Evolutionary conservation across 2,329 filamentous ascomycete genomes (phyloP).

Genomic region (Aspergillus pseudoglaucus): DNA sequence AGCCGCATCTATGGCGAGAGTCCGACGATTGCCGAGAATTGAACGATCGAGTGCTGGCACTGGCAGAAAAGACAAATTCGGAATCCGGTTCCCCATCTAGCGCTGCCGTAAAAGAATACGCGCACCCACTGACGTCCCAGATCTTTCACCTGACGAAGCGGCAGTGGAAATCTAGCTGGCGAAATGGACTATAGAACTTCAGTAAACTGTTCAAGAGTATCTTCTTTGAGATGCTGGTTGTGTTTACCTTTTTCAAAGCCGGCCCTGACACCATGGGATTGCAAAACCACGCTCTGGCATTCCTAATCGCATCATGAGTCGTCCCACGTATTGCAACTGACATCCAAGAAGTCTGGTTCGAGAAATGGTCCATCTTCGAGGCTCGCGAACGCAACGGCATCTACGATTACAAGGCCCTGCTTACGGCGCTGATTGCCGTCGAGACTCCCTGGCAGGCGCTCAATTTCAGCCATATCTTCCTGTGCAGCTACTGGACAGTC

Average conservation of each 20-base stretch:
- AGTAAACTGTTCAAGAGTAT: conserved; percentile 3
- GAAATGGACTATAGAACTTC: conserved; percentile 7
- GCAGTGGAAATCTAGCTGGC: conserved; percentile 4
- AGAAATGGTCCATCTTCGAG: conserved; percentile 6
- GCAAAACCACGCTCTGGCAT: not conserved
- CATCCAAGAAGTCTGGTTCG: conserved; percentile 4
- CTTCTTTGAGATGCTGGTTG: conserved; percentile 4
- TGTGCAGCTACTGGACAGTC: conserved; percentile 5
- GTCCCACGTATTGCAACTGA: conserved; percentile 2
- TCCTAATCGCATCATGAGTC: not conserved
- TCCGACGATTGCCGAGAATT: not conserved
- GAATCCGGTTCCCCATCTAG: no score
- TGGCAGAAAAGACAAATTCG: not conserved
- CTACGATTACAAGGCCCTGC: conserved; percentile 4
- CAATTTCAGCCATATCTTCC: conserved; percentile 1
- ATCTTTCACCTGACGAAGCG: conserved; percentile 1
- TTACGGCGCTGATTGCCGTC: conserved; percentile 2
- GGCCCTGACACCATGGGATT: not conserved
- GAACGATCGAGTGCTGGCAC: not conserved
- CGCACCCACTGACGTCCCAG: not conserved
- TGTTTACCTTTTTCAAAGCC: conserved; percentile 2
- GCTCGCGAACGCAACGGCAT: conserved; percentile 6
- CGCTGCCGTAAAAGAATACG: not conserved
- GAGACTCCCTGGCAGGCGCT: conserved; percentile 3
- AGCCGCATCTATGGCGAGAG: not conserved